Evolutionary conservation across 768 basidiomycete species (phyloP), one percentile per base, ranked within the genome.

Genomic region (Heimioporus sp.): DNA sequence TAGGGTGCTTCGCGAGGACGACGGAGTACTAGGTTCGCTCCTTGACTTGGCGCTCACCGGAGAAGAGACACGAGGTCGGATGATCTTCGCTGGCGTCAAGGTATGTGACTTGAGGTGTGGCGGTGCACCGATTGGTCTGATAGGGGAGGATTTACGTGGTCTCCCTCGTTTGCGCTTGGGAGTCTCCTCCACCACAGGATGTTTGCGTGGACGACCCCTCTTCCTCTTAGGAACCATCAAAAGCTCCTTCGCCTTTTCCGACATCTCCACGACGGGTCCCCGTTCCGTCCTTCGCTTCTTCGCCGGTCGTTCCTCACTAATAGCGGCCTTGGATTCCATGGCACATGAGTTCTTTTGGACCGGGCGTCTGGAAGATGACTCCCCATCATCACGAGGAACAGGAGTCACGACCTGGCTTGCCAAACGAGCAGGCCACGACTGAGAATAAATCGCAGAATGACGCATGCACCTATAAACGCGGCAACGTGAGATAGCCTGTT

Each of bases 361-460:
- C 31, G 81, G 72, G 41, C 78, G 77, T 49, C 73, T 75, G 20
- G 77, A 73, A 19, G 75, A 58, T 10, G 40, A 30, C 45, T 68
- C 65, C 36, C 52, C 35, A 66, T 74, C 55, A 81, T 82, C 81
- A 17, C 78, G 75, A 43, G 81, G 67, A 37, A 75, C 74, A 35
- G 73, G 60, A 6, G 70, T 62, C 15, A 81, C 79, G 43, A 78
- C 78, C 34, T 75, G 70, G 36, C 54, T 66, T 16, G 79, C 72
- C 15, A 81, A 61, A 48, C 90, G 85, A 44, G 75, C 73, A 19
- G 90, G 90, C 90, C 90, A 92, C 3, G 78, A 67, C 48, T 78
- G 74, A 2, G 76, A 77, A 68, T 91, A 92, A 51, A 92, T 92
- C 11, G 86, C 88, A 59, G 76, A 80, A 66, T 92, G 90, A 17